Conservation (phyloP, 257 asterid species). For the Capsicum rhomboideum region DNA sequence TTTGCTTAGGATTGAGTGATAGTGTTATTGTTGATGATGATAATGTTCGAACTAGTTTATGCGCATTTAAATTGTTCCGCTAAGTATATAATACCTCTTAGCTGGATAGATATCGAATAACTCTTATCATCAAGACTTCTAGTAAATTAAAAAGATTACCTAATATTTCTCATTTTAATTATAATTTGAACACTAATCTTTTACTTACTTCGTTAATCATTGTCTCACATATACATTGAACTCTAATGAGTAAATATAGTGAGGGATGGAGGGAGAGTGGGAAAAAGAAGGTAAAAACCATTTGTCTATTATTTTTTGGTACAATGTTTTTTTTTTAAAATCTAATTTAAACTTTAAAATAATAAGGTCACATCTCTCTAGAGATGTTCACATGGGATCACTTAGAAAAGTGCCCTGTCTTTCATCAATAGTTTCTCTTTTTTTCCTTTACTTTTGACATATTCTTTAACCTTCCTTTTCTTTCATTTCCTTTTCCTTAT, state of each 20-base stretch:
- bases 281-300: constrained; percentile 18
- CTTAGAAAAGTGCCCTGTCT: background rate
- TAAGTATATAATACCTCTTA: no score
- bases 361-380: constrained; percentile 13
- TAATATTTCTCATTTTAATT: background rate
- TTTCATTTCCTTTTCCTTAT: background rate
- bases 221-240: background rate
- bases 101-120: no score
- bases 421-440: background rate
- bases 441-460: background rate
- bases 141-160: background rate
- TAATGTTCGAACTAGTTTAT: background rate
- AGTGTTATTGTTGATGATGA: background rate
- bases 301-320: constrained; percentile 7
- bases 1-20: background rate
- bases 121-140: background rate
- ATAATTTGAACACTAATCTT: background rate
- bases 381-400: constrained; percentile 26
- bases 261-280: background rate
- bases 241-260: no score
- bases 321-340: background rate
- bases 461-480: background rate
- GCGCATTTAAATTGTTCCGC: no score
- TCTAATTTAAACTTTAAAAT: background rate
- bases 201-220: background rate